Evolutionary conservation across 1,139 yeast genomes (phyloP), one percentile per base, ranked within the genome.

Genomic region (Kodamaea derodonti): DNA sequence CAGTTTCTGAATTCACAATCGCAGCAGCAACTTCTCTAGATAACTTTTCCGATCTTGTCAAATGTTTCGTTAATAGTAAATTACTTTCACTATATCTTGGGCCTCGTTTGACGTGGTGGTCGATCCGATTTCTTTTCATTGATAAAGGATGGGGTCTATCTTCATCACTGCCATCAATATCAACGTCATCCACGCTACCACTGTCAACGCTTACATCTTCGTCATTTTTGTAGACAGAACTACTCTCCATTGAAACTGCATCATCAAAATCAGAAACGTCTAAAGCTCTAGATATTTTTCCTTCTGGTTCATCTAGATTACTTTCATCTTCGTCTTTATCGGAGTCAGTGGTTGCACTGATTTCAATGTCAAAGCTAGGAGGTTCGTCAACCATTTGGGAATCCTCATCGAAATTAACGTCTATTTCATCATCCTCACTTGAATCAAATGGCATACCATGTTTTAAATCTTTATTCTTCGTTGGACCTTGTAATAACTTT

Each of bases 251-350:
- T 11, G 48, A 44, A 5, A 43, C 32, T 8, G 46, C 47, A 20
- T 50, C 54, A 12, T 48, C 55, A 10, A 41, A 40, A 23, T 48
- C 54, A 14, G 48, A 44, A 13, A 46, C 47, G 20, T 47, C 47
- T 14, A 45, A 37, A 5, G 39, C 49, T 2, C 45, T 43, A 4
- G 38, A 27, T 3, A 39, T 36, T 27, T 39, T 44, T 15, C 46
- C 45, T 9, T 37, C 47, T 3, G 41, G 40, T 6, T 42, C 46
- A 45, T 56, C 52, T 47, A 58, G 42, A 33, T 60, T 60, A 31
- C 65, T 55, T 11, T 65, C 67, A 38, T 45, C 49, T 6, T 38
- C 42, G 18, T 43, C 46, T 9, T 32, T 30, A 7, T 8, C 14
- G n/a, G 12, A n/a, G 11, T 25, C 28, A 9, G 9, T 9, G 22